These are phyloP conservation scores for Tricholomella constricta DNA, from an alignment of 768 basidiomycete genomes.

Conservation along the genomic window DNA sequence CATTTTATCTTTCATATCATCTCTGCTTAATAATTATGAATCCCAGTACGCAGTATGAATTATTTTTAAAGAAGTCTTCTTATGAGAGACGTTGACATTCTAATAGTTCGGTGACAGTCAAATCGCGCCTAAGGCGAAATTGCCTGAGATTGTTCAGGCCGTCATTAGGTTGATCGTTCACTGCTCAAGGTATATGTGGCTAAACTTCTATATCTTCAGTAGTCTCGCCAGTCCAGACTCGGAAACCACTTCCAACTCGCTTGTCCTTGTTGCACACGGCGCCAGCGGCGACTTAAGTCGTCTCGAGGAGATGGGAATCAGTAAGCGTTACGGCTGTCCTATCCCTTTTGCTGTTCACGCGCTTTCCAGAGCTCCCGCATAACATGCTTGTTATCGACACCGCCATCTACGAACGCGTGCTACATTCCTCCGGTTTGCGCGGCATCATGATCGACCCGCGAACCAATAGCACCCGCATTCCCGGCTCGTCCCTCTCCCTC, in stretches of 20 bases:
- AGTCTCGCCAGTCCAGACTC: slow-evolving; percentile 77
- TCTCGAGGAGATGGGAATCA: slow-evolving; percentile 80
- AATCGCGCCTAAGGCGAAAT: slow-evolving; percentile 61
- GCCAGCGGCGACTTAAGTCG: slow-evolving; percentile 55
- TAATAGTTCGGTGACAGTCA: slow-evolving; percentile 79
- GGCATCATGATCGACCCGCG: slow-evolving; percentile 63
- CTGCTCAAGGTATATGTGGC: neutral
- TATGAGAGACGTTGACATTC: slow-evolving; percentile 10
- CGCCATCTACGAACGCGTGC: slow-evolving; percentile 58
- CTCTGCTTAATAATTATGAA: neutral
- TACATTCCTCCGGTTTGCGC: slow-evolving; percentile 60
- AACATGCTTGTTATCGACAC: slow-evolving; percentile 74
- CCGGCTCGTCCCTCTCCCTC: slow-evolving; percentile 61
- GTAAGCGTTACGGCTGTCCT: slow-evolving; percentile 40
- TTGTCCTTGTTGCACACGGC: slow-evolving; percentile 72
- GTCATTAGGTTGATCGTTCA: slow-evolving; percentile 57
- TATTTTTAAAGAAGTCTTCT: slow-evolving; percentile 12
- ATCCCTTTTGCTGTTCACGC: neutral
- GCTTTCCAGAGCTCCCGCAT: slow-evolving; percentile 61
- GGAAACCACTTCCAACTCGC: slow-evolving; percentile 65
- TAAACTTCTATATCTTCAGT: slow-evolving; percentile 35
- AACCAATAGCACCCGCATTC: slow-evolving; percentile 51
- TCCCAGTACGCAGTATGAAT: slow-evolving; percentile 65
- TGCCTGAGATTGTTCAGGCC: slow-evolving; percentile 73
- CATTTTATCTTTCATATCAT: slow-evolving; percentile 17